Percentiles rank a stretch among this genome's conserved stretches.
Evolutionary conservation across 2,329 filamentous ascomycete genomes (phyloP).

Genomic region (Dothideomycetidae sp.): DNA sequence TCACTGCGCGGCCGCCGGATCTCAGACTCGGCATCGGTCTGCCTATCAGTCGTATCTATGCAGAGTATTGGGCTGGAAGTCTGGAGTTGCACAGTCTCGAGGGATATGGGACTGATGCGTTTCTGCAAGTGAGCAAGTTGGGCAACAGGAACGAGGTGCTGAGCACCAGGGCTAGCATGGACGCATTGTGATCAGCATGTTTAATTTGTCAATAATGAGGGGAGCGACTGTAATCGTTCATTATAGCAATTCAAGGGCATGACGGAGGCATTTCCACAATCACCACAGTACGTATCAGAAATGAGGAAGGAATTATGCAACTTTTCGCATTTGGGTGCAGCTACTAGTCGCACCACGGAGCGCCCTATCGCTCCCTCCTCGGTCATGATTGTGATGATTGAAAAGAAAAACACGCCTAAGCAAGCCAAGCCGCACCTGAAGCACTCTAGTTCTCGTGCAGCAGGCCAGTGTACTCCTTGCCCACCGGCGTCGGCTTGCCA

Average conservation of each 20-base stretch:
- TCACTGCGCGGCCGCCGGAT: slow-evolving; percentile 74
- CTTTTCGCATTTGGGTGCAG: not conserved
- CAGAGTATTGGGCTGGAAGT: slow-evolving; percentile 94
- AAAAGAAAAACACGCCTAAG: no score
- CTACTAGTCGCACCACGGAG: not conserved
- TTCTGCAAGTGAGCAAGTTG: slow-evolving; percentile 87
- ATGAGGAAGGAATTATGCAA: not conserved
- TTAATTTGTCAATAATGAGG: no score
- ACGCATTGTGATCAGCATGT: slow-evolving; percentile 31
- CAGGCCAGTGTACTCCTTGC: slow-evolving; percentile 37
- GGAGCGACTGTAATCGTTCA: no score
- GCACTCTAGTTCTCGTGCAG: slow-evolving; percentile 35
- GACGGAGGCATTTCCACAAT: no score
- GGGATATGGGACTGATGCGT: slow-evolving; percentile 90
- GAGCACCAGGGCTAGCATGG: slow-evolving; percentile 42
- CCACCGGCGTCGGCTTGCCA: slow-evolving; percentile 45
- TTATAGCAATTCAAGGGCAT: no score
- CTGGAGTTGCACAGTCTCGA: slow-evolving; percentile 84
- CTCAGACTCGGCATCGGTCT: slow-evolving; percentile 83
- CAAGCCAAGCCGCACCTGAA: no score
- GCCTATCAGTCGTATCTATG: slow-evolving; percentile 85
- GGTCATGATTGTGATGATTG: no score
- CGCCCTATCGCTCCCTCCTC: not conserved
- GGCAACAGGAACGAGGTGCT: slow-evolving; percentile 98
- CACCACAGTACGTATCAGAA: no score